Percentiles rank a stretch among this genome's conserved stretches.
These are phyloP conservation scores for Polyplosphaeria fusca DNA, from an alignment of 495 filamentous ascomycete genomes.

Conservation along the genomic window DNA sequence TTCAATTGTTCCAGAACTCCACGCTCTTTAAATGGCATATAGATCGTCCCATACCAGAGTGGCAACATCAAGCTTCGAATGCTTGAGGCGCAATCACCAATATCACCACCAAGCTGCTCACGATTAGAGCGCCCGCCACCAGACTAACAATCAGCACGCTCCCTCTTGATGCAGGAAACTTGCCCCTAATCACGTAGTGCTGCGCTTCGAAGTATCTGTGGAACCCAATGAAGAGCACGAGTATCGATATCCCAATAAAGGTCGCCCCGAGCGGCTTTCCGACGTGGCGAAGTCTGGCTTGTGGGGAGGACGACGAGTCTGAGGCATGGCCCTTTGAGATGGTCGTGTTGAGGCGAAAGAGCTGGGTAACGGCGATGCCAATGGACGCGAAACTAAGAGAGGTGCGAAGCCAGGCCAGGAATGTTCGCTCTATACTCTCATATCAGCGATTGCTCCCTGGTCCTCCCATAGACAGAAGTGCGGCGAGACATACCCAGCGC, in stretches of 20 bases:
- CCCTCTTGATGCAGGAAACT: slow-evolving; percentile 88
- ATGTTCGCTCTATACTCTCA: slow-evolving; percentile 79
- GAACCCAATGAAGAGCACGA: slow-evolving; percentile 80
- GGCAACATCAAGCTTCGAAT: slow-evolving; percentile 41
- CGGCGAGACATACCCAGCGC: slow-evolving; percentile 69
- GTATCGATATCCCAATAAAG: slow-evolving; percentile 81
- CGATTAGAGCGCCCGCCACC: slow-evolving; percentile 47
- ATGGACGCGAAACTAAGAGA: slow-evolving; percentile 95
- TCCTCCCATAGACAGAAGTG: too few species aligned
- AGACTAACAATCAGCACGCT: slow-evolving; percentile 75
- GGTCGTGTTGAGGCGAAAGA: slow-evolving; percentile 86
- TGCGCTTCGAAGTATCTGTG: slow-evolving; percentile 66
- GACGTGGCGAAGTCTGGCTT: slow-evolving; percentile 58
- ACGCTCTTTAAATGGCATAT: too few species aligned
- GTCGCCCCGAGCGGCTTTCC: slow-evolving; percentile 93
- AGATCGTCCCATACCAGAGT: too few species aligned
- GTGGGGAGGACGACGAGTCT: slow-evolving; percentile 12
- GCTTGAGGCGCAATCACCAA: slow-evolving; percentile 39
- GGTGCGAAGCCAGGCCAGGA: slow-evolving; percentile 94
- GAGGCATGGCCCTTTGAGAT: slow-evolving; percentile 37
- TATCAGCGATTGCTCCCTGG: too few species aligned
- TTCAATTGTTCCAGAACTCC: too few species aligned
- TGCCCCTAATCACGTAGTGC: slow-evolving; percentile 88
- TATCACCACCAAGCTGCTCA: slow-evolving; percentile 44
- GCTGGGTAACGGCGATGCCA: slow-evolving; percentile 91